phyloP scores from a whole-genome alignment of 768 basidiomycete genomes.

The Sarcodon aspratus region DNA sequence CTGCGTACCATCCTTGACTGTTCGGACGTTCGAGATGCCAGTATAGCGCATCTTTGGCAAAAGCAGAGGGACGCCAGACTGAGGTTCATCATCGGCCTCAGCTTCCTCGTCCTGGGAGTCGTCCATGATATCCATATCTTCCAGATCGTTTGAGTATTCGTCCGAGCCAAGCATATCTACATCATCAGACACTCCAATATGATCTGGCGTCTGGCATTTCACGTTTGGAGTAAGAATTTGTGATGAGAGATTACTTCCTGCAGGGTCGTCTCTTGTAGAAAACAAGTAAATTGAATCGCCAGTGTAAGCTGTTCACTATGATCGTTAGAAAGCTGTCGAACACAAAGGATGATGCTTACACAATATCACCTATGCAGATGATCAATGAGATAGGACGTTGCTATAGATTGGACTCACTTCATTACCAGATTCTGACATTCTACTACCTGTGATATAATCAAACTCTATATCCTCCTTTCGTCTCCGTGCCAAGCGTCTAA shows the following conservation, averaged over 20 bases:
- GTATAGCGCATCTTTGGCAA: conserved; percentile 50
- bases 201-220: neutral
- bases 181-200: conserved; percentile 7
- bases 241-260: conserved; percentile 4
- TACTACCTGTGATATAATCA: conserved; percentile 70
- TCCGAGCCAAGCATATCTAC: conserved; percentile 9
- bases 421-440: conserved; percentile 61
- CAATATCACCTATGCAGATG: conserved; percentile 39
- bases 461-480: conserved; percentile 23
- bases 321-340: neutral
- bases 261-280: conserved; percentile 57
- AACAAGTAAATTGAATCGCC: conserved; percentile 64
- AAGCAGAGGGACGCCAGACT: conserved; percentile 37
- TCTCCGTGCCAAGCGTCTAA: conserved; percentile 61
- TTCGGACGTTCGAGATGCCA: conserved; percentile 72
- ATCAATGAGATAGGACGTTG: conserved; percentile 1
- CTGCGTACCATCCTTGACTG: conserved; percentile 74
- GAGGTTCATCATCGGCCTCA: conserved; percentile 2
- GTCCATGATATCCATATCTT: conserved; percentile 15
- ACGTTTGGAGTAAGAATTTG: conserved; percentile 8
- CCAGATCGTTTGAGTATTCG: conserved; percentile 21
- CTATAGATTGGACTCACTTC: conserved; percentile 35
- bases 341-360: conserved; percentile 28
- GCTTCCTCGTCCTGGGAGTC: conserved; percentile 12
- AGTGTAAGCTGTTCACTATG: conserved; percentile 45